phyloP scores from a whole-genome alignment of 2,329 filamentous ascomycete genomes.

The Hymenoscyphus repandus region DNA sequence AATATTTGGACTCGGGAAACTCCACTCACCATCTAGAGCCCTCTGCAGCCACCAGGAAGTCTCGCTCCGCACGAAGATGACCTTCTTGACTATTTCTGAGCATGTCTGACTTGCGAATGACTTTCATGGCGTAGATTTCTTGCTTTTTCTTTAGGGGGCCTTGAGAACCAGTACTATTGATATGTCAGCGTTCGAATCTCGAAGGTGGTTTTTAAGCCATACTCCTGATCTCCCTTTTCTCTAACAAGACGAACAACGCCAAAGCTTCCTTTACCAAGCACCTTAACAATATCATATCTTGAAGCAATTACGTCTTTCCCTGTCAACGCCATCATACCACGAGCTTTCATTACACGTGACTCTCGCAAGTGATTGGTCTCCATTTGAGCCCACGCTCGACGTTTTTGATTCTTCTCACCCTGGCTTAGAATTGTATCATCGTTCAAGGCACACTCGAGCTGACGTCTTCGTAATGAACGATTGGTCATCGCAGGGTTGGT shows the following conservation, averaged over 20 bases:
- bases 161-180: not conserved
- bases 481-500: conserved; percentile 49
- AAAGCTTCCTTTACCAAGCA: conserved; percentile 91
- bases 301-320: conserved; percentile 47
- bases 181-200: not conserved
- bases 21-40: conserved; percentile 66
- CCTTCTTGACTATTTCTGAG: conserved; percentile 86
- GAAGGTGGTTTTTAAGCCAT: not conserved
- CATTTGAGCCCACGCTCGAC: conserved; percentile 55
- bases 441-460: conserved; percentile 60
- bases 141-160: conserved; percentile 30
- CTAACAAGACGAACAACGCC: conserved; percentile 84
- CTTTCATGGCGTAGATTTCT: conserved; percentile 90
- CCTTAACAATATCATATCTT: conserved; percentile 74
- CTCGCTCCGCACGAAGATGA: conserved; percentile 83
- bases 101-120: conserved; percentile 93
- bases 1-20: not conserved
- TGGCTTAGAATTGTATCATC: conserved; percentile 32
- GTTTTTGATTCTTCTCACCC: conserved; percentile 48
- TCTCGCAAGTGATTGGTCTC: conserved; percentile 75
- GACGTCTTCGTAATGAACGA: conserved; percentile 54
- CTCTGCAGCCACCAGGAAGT: conserved; percentile 84
- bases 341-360: conserved; percentile 62
- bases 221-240: conserved; percentile 43
- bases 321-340: conserved; percentile 36